These are phyloP conservation scores for Vitis labrusca DNA, from an alignment of 164 flowering plant species.

Conservation along the genomic window DNA sequence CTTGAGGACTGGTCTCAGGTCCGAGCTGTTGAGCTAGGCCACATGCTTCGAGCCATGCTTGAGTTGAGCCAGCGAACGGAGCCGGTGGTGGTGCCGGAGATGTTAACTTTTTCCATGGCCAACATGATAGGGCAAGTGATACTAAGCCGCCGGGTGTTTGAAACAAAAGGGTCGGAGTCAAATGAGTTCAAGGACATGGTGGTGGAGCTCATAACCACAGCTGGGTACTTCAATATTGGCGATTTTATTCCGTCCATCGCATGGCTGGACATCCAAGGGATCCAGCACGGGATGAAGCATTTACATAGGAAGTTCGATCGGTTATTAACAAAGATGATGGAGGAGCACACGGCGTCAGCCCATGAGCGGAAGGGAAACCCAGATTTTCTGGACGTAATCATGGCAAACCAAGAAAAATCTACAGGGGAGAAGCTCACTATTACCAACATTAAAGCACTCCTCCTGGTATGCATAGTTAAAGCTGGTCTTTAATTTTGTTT, in stretches of 20 bases:
- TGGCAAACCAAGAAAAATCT: conserved; percentile 11
- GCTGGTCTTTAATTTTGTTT: background rate
- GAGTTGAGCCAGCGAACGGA: conserved; percentile 16
- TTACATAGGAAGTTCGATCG: conserved; percentile 35
- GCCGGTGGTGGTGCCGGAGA: conserved; percentile 33
- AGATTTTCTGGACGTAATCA: conserved; percentile 29
- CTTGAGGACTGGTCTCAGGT: conserved; percentile 33
- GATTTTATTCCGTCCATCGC: conserved; percentile 48
- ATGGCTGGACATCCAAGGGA: conserved; percentile 51
- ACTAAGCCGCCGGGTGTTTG: conserved; percentile 44
- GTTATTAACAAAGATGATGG: conserved; percentile 30
- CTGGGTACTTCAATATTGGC: conserved; percentile 45
- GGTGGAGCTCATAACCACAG: conserved; percentile 43
- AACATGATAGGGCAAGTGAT: conserved; percentile 47
- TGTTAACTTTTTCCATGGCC: conserved; percentile 37
- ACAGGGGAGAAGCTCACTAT: conserved; percentile 25
- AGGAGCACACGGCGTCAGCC: conserved; percentile 25
- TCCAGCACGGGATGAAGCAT: conserved; percentile 36
- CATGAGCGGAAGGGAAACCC: conserved; percentile 31
- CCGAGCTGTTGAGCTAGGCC: conserved; percentile 28
- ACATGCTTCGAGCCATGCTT: conserved; percentile 35
- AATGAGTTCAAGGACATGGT: conserved; percentile 56
- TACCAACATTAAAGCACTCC: conserved; percentile 41
- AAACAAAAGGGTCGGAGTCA: conserved; percentile 28
- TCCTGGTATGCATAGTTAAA: conserved; percentile 24